Evolutionary conservation across 2,329 filamentous ascomycete genomes (phyloP), one percentile per base, ranked within the genome.

Genomic region (Ciborinia camelliae): DNA sequence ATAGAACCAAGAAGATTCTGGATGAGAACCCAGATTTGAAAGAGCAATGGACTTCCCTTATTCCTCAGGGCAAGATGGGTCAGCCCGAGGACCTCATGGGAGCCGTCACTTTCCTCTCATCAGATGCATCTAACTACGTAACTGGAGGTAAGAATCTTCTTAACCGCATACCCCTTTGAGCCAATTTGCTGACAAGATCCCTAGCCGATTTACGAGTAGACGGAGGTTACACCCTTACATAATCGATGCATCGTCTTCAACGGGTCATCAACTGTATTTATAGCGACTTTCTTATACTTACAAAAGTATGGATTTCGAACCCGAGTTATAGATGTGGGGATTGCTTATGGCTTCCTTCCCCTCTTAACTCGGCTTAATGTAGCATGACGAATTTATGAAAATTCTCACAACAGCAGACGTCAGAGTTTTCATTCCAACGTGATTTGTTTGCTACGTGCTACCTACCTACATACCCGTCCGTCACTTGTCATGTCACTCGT

Each of bases 41-140:
- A 77, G 84, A 88, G 75, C 89, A 95, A 78, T 98, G 94, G 94
- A 96, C 88, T 18, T 93, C 90, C 1, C 83, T 96, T 62, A 98
- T 97, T 67, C 95, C 95, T 0, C 88, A 91, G 75, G 94, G 92
- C 65, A 94, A 94, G 80, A 97, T 98, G 91, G 94, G 94, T 32
- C 84, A 87, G 60, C 94, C 94, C 0, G 88, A 93, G 75, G 94
- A 98, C 73, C 83, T 98, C 65, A 96, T 96, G 90, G 94, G 94
- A 2, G 91, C 93, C 6, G 92, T 97, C 35, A 89, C 91, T 15
- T 88, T 86, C 68, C 76, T 88, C 63, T 84, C 79, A 3, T 85
- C 83, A 43, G 80, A 83, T 53, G 83, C 86, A 67, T 82, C 85
- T 3, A 79, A 76, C 43, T 88, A 88, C 71, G 81, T 88, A 4